Evolutionary conservation across 2,329 filamentous ascomycete species (phyloP).

Genomic region (Myriosclerotinia scirpicola): DNA sequence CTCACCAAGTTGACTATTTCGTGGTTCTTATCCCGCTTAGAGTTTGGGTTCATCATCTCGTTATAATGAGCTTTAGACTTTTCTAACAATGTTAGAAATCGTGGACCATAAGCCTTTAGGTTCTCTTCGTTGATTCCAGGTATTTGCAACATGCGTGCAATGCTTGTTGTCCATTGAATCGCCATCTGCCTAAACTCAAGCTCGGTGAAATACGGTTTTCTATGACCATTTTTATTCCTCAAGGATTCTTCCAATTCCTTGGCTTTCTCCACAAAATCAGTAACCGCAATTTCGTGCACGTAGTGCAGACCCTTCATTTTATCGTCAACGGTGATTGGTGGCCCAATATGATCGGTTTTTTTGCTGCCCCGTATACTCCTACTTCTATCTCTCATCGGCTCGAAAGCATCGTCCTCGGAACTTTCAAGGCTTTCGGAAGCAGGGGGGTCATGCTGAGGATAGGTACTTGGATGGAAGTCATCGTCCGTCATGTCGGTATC

Average conservation of each 20-base stretch:
- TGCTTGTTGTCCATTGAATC: constrained; percentile 62
- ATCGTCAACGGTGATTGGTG: constrained; percentile 59
- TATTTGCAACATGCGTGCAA: constrained; percentile 63
- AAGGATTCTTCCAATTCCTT: constrained; percentile 60
- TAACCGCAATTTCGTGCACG: constrained; percentile 62
- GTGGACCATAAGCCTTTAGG: constrained; percentile 60
- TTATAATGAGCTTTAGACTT: constrained; percentile 49
- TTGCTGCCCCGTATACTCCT: constrained; percentile 35
- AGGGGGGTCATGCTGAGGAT: constrained; percentile 51
- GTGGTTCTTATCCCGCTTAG: constrained; percentile 39
- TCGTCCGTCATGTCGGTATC: constrained; percentile 10
- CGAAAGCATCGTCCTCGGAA: constrained; percentile 41
- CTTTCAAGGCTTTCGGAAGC: constrained; percentile 43
- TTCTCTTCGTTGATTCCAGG: constrained; percentile 62
- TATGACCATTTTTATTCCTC: constrained; percentile 57
- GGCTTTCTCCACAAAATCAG: constrained; percentile 63
- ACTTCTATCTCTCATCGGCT: constrained; percentile 37
- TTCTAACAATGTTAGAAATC: constrained; percentile 60
- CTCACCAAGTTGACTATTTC: constrained; percentile 54
- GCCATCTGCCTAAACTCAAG: constrained; percentile 71
- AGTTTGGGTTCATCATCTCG: constrained; percentile 48
- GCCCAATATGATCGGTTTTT: constrained; percentile 45
- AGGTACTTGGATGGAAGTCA: constrained; percentile 16
- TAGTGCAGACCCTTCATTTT: constrained; percentile 56
- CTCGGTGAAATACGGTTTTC: constrained; percentile 65